These are phyloP conservation scores for Cenococcum geophilum DNA, from an alignment of 495 filamentous ascomycete species.

Conservation along the genomic window DNA sequence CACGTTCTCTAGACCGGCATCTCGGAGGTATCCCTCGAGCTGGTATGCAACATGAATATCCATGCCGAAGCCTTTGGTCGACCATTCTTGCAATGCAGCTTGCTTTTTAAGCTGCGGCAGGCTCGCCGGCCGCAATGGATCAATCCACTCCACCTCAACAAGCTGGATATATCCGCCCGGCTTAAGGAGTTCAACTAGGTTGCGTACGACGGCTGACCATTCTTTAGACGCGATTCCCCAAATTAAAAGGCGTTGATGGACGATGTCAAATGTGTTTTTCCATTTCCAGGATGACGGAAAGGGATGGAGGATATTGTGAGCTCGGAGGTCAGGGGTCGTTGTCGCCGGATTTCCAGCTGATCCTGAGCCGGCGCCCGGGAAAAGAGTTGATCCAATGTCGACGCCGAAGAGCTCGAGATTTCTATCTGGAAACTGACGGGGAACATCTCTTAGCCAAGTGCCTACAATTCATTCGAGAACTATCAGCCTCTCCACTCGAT, in stretches of 20 bases:
- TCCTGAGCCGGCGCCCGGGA: neutral
- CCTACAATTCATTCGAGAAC: neutral
- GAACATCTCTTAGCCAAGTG: slow-evolving; percentile 2
- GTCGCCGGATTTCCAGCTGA: neutral
- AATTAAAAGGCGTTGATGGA: slow-evolving; percentile 23
- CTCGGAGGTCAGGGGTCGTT: slow-evolving; percentile 10
- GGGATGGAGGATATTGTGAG: slow-evolving; percentile 15
- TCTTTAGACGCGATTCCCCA: slow-evolving; percentile 15
- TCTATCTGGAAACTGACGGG: neutral
- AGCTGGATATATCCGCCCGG: slow-evolving; percentile 21
- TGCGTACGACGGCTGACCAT: slow-evolving; percentile 16
- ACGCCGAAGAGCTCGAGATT: slow-evolving; percentile 9
- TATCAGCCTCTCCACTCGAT: neutral
- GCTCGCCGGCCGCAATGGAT: neutral
- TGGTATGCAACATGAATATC: slow-evolving; percentile 28
- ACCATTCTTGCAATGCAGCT: slow-evolving; percentile 15
- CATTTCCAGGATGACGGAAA: slow-evolving; percentile 14
- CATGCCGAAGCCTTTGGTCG: slow-evolving; percentile 20
- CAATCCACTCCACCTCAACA: slow-evolving; percentile 20
- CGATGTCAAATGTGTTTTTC: slow-evolving; percentile 15
- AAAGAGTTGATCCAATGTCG: slow-evolving; percentile 17
- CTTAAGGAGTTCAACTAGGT: slow-evolving; percentile 11
- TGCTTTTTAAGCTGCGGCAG: slow-evolving; percentile 14
- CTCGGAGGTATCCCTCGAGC: slow-evolving; percentile 22
- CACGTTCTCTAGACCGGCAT: slow-evolving; percentile 21